These are phyloP conservation scores for Lodderomyces parapsilosis DNA, from an alignment of 1,139 yeast genomes.

Conservation along the genomic window DNA sequence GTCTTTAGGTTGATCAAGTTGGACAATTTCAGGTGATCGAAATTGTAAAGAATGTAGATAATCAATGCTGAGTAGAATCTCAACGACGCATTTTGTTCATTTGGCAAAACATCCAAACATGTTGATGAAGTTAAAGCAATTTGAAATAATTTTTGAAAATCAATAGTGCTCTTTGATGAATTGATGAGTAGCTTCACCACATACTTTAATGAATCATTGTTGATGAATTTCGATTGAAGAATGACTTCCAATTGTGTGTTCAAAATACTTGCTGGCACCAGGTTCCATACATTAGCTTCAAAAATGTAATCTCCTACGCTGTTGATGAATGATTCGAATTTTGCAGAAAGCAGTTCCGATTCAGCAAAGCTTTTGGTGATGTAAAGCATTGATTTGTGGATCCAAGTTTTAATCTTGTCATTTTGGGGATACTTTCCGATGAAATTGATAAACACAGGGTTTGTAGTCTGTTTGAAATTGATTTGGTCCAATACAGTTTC, in stretches of 20 bases:
- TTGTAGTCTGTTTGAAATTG: conserved; percentile 23
- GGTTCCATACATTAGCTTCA: conserved; percentile 33
- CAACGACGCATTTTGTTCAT: conserved; percentile 16
- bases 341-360: conserved; percentile 26
- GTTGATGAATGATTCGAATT: conserved; percentile 30
- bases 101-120: conserved; percentile 27
- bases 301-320: conserved; percentile 19
- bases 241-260: conserved; percentile 72
- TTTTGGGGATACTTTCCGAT: conserved; percentile 9
- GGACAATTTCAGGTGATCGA: conserved; percentile 49
- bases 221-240: conserved; percentile 48
- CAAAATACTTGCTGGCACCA: conserved; percentile 47
- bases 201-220: conserved; percentile 41
- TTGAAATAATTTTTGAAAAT: conserved; percentile 59
- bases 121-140: conserved; percentile 56
- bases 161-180: conserved; percentile 37
- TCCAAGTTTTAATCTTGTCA: conserved; percentile 28
- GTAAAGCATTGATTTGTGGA: conserved; percentile 52
- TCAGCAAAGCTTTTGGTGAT: conserved; percentile 68
- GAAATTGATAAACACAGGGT: conserved; percentile 25
- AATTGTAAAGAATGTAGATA: conserved; percentile 43
- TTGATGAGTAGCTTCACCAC: conserved; percentile 33
- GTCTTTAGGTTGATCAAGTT: conserved; percentile 20
- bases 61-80: conserved; percentile 46
- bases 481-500: conserved; percentile 9